phyloP scores from a whole-genome alignment of 1,284 basidiomycete species.

The Volvariella surrecta region DNA sequence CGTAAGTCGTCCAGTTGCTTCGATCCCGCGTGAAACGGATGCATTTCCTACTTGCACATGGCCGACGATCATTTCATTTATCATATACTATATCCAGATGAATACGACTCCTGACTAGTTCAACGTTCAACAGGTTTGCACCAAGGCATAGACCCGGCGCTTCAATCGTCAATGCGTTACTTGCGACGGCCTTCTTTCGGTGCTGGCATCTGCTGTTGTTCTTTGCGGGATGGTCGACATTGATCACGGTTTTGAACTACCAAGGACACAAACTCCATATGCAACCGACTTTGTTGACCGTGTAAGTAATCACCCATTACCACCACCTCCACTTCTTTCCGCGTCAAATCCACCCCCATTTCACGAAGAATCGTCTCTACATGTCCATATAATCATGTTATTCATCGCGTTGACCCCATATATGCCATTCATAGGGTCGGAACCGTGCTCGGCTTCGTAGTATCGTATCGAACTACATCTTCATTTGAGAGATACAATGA shows the following conservation, averaged over 20 bases:
- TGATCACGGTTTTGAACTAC: slow-evolving; percentile 42
- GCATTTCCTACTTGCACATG: too few relatives aligned
- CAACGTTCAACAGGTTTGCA: slow-evolving; percentile 24
- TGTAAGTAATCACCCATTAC: slow-evolving; percentile 42
- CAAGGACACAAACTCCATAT: slow-evolving; percentile 36
- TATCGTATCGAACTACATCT: slow-evolving; percentile 64
- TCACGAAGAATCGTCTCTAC: too few relatives aligned
- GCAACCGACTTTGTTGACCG: slow-evolving; percentile 47
- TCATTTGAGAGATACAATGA: slow-evolving; percentile 74
- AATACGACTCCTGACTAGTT: background rate
- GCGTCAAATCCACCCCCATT: too few relatives aligned
- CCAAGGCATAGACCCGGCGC: slow-evolving; percentile 27
- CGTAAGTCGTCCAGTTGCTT: slow-evolving; percentile 16
- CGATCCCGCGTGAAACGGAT: background rate
- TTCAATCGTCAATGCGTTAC: slow-evolving; percentile 38
- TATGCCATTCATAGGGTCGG: slow-evolving; percentile 33
- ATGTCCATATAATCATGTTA: background rate
- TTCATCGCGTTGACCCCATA: background rate
- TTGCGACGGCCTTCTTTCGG: slow-evolving; percentile 56
- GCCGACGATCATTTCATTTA: background rate
- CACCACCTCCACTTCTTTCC: too few relatives aligned
- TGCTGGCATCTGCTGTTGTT: slow-evolving; percentile 63
- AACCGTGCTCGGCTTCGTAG: slow-evolving; percentile 59
- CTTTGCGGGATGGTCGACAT: slow-evolving; percentile 50
- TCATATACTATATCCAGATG: background rate